Evolutionary conservation across 345 rosid species (phyloP).

Genomic region (Gossypioides kirkii): DNA sequence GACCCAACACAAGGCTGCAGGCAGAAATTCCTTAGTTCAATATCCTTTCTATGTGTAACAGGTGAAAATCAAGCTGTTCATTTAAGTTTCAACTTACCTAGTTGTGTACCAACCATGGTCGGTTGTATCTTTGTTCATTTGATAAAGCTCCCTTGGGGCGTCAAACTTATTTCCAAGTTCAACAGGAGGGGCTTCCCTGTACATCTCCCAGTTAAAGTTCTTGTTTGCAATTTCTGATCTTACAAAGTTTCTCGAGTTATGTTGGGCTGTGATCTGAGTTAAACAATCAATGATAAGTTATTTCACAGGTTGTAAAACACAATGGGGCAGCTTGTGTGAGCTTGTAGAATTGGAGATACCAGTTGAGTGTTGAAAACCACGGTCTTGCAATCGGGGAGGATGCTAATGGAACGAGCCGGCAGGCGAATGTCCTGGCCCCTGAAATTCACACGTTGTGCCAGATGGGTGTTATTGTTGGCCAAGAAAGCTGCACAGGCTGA

Average conservation of each 20-base stretch:
- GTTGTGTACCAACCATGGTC: constrained; percentile 84
- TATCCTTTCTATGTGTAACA: background rate
- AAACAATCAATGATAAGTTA: constrained; percentile 9
- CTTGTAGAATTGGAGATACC: constrained; percentile 12
- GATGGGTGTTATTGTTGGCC: constrained; percentile 57
- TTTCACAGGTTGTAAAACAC: background rate
- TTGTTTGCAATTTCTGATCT: constrained; percentile 49
- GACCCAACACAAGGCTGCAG: constrained; percentile 47
- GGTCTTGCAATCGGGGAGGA: constrained; percentile 87
- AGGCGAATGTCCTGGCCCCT: constrained; percentile 43
- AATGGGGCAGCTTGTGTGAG: background rate
- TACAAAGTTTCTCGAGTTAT: constrained; percentile 52
- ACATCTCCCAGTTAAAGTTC: constrained; percentile 51
- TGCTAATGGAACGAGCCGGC: constrained; percentile 69
- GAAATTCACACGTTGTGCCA: constrained; percentile 37
- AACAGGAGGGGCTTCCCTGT: constrained; percentile 40
- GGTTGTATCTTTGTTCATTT: constrained; percentile 53
- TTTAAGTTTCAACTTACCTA: constrained; percentile 28
- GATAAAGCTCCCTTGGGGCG: constrained; percentile 53
- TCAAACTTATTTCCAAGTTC: constrained; percentile 16
- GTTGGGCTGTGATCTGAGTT: constrained; percentile 61
- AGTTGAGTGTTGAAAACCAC: constrained; percentile 54
- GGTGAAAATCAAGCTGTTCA: background rate
- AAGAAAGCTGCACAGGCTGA: constrained; percentile 73
- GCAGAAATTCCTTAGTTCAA: background rate